Evolutionary conservation across 2,329 filamentous ascomycete genomes (phyloP), one percentile per base, ranked within the genome.

Genomic region (Sclerotinia nivalis): DNA sequence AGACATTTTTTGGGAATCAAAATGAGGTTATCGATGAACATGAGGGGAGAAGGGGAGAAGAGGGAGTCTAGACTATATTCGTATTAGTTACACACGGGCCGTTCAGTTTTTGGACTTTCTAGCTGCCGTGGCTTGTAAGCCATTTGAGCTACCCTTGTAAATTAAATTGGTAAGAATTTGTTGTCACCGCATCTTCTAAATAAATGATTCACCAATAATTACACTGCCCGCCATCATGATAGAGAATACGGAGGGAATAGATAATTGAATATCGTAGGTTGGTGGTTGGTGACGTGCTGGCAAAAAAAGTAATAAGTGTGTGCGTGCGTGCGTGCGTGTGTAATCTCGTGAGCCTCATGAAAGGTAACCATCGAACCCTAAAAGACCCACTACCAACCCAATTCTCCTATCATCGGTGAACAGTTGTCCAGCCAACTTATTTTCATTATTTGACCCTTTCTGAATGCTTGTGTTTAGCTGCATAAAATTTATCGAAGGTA

Each of bases 381-480:
- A 8, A 45, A 15, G 45, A 52, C 43, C 62, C 49, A 58, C 54
- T 12, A 25, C 4, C 52, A 15, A 15, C 12, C 20, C 40, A 4
- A 37, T 37, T 50, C 47, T 37, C 69, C 69, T 67, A 70, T 70
- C 64, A 70, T 60, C 64, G 43, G 7, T 22, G 69, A 43, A 70
- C 69, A 70, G 64, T 70, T 70, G 69, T 70, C 62, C 28, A 40
- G 54, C 54, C 55, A 61, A 54, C 55, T 50, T 22, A 18, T 62
- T 22, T 13, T 3, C 20, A 18, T 22, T 34, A 62, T 18, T 10
- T 45, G 4, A 25, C 3, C 25, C 43, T 8, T 62, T 60, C 3
- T 28, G 18, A 61, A 18, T 61, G 59, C 18, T 47, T 10, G 4
- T 43, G 18, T 61, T 61, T 61, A 34, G 59, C 40, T 45, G 15